Percentiles rank a stretch among this genome's conserved stretches.
Evolutionary conservation across 2,329 filamentous ascomycete genomes (phyloP).

Genomic region (Fusarium pseudonygamai): DNA sequence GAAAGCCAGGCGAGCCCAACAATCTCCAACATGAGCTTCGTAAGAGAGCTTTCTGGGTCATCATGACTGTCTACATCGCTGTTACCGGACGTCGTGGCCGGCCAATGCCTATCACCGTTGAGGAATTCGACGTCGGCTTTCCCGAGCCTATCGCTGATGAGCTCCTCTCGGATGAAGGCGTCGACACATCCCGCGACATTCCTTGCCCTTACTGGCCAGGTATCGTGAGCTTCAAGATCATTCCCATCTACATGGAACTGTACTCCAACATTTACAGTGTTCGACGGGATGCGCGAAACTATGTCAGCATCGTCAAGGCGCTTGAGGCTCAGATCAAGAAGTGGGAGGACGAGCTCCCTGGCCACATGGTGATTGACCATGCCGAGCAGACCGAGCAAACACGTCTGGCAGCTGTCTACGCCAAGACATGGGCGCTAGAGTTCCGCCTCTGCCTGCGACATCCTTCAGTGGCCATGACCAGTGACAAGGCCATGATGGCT

Average conservation of each 20-base stretch:
- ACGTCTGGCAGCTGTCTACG: conserved; percentile 63
- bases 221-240: conserved; percentile 71
- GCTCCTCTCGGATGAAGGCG: conserved; percentile 70
- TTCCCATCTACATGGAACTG: conserved; percentile 76
- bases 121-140: conserved; percentile 82
- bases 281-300: conserved; percentile 68
- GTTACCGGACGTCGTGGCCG: conserved; percentile 79
- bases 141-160: conserved; percentile 78
- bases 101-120: conserved; percentile 77
- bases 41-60: conserved; percentile 80
- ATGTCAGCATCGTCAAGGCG: conserved; percentile 68
- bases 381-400: conserved; percentile 53
- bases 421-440: conserved; percentile 64
- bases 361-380: conserved; percentile 62
- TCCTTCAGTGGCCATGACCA: conserved; percentile 66
- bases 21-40: conserved; percentile 78
- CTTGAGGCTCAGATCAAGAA: conserved; percentile 72
- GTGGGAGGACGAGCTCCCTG: conserved; percentile 72
- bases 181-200: conserved; percentile 63
- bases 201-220: conserved; percentile 75
- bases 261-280: conserved; percentile 81
- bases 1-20: conserved; percentile 56
- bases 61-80: conserved; percentile 73
- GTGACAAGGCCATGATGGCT: conserved; percentile 64
- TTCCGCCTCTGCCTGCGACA: conserved; percentile 69